Percentiles rank a stretch among this genome's conserved stretches.
Evolutionary conservation across 805 yeast species (phyloP).

Genomic region (Teunomyces funiuensis): DNA sequence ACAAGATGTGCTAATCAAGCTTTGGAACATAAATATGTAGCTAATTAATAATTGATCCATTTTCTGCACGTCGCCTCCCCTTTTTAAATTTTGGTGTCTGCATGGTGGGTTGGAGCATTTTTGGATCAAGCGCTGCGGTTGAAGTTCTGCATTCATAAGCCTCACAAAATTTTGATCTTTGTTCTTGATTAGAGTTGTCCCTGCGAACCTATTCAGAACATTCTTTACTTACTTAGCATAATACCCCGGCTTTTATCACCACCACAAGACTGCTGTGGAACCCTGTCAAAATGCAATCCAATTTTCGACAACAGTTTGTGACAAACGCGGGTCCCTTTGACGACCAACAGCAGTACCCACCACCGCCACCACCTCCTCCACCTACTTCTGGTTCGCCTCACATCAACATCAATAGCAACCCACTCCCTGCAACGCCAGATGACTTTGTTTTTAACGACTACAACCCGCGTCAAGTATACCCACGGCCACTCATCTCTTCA

Average conservation of each 20-base stretch:
- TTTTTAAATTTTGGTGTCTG: background rate
- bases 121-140: background rate
- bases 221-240: background rate
- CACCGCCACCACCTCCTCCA: background rate
- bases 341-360: slow-evolving; percentile 6
- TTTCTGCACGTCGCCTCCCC: background rate
- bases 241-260: background rate
- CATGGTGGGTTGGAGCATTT: background rate
- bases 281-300: background rate
- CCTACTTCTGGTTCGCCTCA: background rate
- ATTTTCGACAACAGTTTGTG: background rate
- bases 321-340: background rate
- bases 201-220: no score
- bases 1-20: no score
- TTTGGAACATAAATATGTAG: no score
- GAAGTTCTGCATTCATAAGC: background rate
- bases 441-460: slow-evolving; percentile 4
- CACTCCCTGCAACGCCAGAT: slow-evolving; percentile 1
- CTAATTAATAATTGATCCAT: no score
- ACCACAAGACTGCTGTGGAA: background rate
- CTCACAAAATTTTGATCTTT: background rate
- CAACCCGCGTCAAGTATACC: slow-evolving; percentile 2
- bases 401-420: background rate
- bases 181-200: no score
- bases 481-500: background rate